Base-by-base conservation (phyloP, 1,139 yeast species). In the Tardiomyces digboiensis region DNA sequence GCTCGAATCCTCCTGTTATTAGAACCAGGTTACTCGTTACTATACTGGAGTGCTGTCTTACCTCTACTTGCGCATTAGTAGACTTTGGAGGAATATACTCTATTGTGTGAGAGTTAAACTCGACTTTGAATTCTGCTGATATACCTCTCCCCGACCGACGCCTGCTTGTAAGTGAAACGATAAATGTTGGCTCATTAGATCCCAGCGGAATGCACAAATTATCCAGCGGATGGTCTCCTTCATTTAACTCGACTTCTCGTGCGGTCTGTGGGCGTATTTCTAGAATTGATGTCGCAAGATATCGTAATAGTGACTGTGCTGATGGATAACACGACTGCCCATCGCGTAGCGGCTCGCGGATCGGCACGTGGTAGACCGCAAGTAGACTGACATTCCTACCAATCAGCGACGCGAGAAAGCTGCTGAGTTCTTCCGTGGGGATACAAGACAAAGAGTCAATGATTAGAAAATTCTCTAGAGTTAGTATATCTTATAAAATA, bases 141-240 rank as follows among this genome's bases (percentile, higher is more conserved):
- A 83, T 58, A 0, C 93, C 76, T 45, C 96, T 71, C 0, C 98
- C 98, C 0, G 95, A 84, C 57, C 83, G 83, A 46, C 97, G 73
- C 48, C 93, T 72, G 56, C 82, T 84, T 3, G 75, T 76, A 44
- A 91, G 61, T 6, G 67, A 67, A 1, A 80, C 60, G 42, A 66
- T 65, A 58, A 79, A 83, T 1, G 39, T 51, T 0, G 66, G 49
- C 26, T 65, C 65, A 55, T 86, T 81, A 47, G 78, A 64, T 2
- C 70, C 65, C 42, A 16, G 3, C 5, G 37, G 26, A 16, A 16
- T 19, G 8, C 8, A 8, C 22, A 29, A 12, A 21, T 7, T 19
- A 19, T 38, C 44, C 12, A 42, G 44, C 40, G 21, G 41, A 44
- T 5, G 43, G 14, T n/a, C 12, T 22, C 67, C 73, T 43, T 79